A percentile compares a stretch with the other conserved stretches of the same genome.
Evolutionary conservation across 371 early-diverging fungal species (phyloP).

Genomic region (Mortierella sp.): DNA sequence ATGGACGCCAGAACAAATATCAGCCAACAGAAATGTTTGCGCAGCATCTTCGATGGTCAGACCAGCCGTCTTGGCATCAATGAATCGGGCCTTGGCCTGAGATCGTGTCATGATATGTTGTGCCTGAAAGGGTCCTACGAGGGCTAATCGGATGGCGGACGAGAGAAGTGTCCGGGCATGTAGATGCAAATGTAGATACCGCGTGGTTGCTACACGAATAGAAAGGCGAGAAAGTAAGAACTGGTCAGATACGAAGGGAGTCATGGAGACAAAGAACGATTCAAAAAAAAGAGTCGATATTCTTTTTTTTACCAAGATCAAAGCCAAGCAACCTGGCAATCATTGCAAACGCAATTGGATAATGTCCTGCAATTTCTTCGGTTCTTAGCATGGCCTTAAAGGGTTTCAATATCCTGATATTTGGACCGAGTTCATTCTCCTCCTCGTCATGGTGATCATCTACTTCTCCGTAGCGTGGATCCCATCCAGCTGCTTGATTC

Average conservation of each 20-base stretch:
- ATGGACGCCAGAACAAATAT: constrained; percentile 91
- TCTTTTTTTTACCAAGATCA: constrained; percentile 45
- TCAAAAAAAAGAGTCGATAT: background rate
- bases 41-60: constrained; percentile 67
- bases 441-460: constrained; percentile 8
- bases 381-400: constrained; percentile 43
- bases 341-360: constrained; percentile 53
- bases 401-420: constrained; percentile 44
- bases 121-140: constrained; percentile 90
- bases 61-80: constrained; percentile 56
- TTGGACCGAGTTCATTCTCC: constrained; percentile 31
- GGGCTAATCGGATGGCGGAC: constrained; percentile 89
- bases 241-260: background rate
- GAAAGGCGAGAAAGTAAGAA: background rate
- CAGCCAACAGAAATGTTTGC: constrained; percentile 80
- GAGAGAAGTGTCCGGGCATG: constrained; percentile 87
- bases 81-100: constrained; percentile 64
- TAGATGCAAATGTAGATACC: constrained; percentile 83
- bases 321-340: constrained; percentile 47
- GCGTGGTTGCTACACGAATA: constrained; percentile 64
- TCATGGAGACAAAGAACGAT: too few relatives aligned
- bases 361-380: constrained; percentile 48
- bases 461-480: constrained; percentile 2
- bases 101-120: constrained; percentile 78
- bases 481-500: background rate